Percentiles rank a stretch among this genome's conserved stretches.
These are phyloP conservation scores for Circinella minor DNA, from an alignment of 371 early-diverging fungal species.

Conservation along the genomic window DNA sequence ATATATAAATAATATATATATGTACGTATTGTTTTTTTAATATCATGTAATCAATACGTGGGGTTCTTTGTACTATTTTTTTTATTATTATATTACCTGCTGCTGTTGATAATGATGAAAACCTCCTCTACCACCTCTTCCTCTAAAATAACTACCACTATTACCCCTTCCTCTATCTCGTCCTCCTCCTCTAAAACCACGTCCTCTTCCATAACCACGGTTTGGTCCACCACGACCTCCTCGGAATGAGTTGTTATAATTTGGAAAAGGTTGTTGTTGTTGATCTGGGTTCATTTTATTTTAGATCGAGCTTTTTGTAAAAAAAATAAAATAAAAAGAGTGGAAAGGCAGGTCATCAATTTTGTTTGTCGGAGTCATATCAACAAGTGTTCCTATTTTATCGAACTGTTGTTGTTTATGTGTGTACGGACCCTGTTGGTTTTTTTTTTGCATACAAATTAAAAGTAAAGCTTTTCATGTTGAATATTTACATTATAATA, in stretches of 20 bases:
- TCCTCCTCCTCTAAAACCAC: constrained; percentile 5
- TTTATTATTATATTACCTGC: constrained; percentile 1
- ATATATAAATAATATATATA: background rate
- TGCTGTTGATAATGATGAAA: background rate
- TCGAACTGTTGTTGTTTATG: no score
- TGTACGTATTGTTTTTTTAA: background rate
- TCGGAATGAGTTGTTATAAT: background rate
- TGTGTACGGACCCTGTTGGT: no score
- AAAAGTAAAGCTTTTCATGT: no score
- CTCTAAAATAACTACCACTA: background rate
- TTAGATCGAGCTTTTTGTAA: background rate
- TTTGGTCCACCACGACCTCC: background rate
- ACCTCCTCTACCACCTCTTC: background rate
- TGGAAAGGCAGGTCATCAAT: no score
- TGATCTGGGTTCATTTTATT: constrained; percentile 1
- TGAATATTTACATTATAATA: no score
- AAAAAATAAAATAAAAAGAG: background rate
- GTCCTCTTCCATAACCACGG: constrained; percentile 20
- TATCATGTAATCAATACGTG: background rate
- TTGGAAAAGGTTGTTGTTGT: background rate
- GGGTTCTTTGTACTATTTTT: no score
- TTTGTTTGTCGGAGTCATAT: no score
- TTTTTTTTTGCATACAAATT: no score
- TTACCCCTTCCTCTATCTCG: constrained; percentile 13
- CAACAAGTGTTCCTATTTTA: no score